Evolutionary conservation across 164 flowering plant species (phyloP).

Genomic region (Magnolia kwangsiensis): DNA sequence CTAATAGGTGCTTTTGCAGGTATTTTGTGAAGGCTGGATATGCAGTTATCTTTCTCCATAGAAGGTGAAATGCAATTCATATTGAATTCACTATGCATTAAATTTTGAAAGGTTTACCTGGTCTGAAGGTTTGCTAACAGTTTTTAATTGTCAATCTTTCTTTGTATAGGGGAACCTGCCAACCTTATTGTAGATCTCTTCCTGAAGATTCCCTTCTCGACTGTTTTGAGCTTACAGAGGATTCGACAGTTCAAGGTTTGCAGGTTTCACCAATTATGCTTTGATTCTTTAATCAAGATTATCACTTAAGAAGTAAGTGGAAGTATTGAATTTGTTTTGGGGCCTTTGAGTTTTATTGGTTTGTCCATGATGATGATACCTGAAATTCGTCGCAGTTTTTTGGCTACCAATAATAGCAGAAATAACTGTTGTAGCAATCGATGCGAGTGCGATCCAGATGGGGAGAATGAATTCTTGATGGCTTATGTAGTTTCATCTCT

Average conservation of each 20-base stretch:
- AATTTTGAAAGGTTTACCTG: neutral
- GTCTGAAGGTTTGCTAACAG: neutral
- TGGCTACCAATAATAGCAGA: too few species aligned
- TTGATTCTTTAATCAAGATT: neutral
- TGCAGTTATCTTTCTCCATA: constrained; percentile 77
- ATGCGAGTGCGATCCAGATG: too few species aligned
- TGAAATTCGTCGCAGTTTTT: too few species aligned
- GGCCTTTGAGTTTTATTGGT: too few species aligned
- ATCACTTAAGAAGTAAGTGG: neutral
- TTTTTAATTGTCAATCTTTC: constrained; percentile 2
- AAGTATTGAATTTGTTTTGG: too few species aligned
- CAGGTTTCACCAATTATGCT: neutral
- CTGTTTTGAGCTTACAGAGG: constrained; percentile 58
- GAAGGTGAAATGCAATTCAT: constrained; percentile 41
- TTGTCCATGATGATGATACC: too few species aligned
- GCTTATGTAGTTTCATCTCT: too few species aligned
- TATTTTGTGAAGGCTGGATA: constrained; percentile 89
- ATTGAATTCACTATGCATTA: neutral
- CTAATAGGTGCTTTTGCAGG: constrained; percentile 33
- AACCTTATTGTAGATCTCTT: constrained; percentile 78
- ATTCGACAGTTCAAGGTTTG: constrained; percentile 54
- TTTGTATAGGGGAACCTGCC: constrained; percentile 67
- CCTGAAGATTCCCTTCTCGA: constrained; percentile 85
- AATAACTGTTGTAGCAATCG: too few species aligned
- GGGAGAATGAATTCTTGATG: too few species aligned